Evolutionary conservation across 208 protist genomes (phyloP), one percentile per base, ranked within the genome.

Genomic region (Acanthamoeba culbertsoni): DNA sequence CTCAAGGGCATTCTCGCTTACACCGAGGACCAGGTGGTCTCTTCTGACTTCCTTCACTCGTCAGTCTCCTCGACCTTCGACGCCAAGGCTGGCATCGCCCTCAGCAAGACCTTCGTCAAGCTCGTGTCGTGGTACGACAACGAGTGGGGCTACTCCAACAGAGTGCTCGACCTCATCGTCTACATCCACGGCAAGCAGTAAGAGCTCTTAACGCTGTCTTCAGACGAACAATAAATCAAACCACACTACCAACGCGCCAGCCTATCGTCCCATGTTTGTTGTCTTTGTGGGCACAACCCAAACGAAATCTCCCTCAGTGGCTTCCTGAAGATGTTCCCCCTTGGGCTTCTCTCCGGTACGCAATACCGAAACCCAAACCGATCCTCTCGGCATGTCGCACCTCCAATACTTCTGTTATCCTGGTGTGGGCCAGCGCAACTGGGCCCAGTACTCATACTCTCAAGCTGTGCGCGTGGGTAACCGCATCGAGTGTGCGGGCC

Each of bases 51-150:
- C 96, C 97, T 99, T 95, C 96, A 97, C 94, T 97, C 99, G 94
- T 93, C 96, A 42, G 95, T 94, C 90, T 99, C 98, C 53, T 99
- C 98, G 86, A 99, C 99, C 95, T 99, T 99, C 96, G 99, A 99
- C 96, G 97, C 98, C 62, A 97, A 99, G 91, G 99, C 99, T n/a
- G 98, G 98, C 84, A 99, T 99, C 77, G 23, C 93, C 26, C 97
- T 99, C 46, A 98, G 98, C 93, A 95, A 98, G 93, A 99, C 98
- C 95, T 99, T 99, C 96, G 98, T 99, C 94, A 99, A 99, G 98
- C 93, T 99, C 59, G 97, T 99, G 65, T 97, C 98, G 8, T 99
- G 99, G 99, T 99, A 99, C 96, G 99, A 99, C 96, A 99, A 99
- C 97, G 99, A 99, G 97, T 99, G 96, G 96, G 99, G 99, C 75